phyloP scores from a whole-genome alignment of 1,284 basidiomycete genomes.

The Schizophyllum commune region DNA sequence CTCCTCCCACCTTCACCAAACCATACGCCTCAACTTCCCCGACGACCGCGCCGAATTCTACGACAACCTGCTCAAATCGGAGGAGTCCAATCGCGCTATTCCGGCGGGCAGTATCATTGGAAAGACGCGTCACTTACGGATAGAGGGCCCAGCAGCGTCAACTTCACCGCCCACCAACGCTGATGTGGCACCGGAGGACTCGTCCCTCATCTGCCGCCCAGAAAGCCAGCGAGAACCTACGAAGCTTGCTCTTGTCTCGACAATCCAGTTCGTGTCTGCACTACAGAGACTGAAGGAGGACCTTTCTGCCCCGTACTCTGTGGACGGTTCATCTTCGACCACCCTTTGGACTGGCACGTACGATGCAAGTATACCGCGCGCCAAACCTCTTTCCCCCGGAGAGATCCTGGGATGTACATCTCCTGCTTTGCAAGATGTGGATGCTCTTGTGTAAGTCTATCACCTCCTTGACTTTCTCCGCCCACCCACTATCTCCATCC shows the following conservation, averaged over 20 bases:
- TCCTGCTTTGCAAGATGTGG: conserved; percentile 74
- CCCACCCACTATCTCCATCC: not conserved
- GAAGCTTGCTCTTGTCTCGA: conserved; percentile 83
- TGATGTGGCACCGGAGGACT: not conserved
- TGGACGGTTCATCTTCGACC: conserved; percentile 10
- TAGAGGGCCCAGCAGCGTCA: conserved; percentile 34
- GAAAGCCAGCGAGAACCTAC: conserved; percentile 37
- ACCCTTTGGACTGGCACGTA: conserved; percentile 59
- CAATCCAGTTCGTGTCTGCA: conserved; percentile 92
- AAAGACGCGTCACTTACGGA: conserved; percentile 42
- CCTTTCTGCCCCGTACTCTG: conserved; percentile 37
- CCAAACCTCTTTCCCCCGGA: conserved; percentile 91
- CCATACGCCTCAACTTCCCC: conserved; percentile 89
- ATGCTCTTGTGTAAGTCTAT: conserved; percentile 74
- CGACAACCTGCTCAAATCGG: conserved; percentile 47
- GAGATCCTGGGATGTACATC: conserved; percentile 98
- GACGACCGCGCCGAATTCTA: conserved; percentile 57
- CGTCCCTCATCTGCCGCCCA: not conserved
- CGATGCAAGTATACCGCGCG: conserved; percentile 78
- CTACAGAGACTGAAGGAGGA: conserved; percentile 82
- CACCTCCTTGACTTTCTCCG: not conserved
- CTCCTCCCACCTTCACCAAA: conserved; percentile 72
- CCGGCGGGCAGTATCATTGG: conserved; percentile 49
- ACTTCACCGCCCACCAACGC: not conserved
- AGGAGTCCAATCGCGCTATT: conserved; percentile 38